Evolutionary conservation across 169 alveolate genomes (phyloP), one percentile per base, ranked within the genome.

Genomic region (Babesia bigemina): DNA sequence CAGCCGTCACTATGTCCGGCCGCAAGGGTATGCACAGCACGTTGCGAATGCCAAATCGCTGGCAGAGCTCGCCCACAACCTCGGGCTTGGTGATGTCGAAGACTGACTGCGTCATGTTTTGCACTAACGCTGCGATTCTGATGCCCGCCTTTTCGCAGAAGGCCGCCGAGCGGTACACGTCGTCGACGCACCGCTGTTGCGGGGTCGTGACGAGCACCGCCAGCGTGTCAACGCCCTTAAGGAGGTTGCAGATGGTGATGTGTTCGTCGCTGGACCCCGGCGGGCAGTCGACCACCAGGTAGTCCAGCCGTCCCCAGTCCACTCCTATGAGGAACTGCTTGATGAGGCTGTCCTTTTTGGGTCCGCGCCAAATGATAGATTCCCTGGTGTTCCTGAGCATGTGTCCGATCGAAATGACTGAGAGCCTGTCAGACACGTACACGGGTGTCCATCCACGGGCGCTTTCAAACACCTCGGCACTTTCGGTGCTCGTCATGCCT

Each of bases 191-290:
- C 36, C 89, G 48, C 24, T 58, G 63, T 44, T 82, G 94, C 26
- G 93, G 94, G 21, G 96, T 95, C 0, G 97, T 94, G 24, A 96
- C 96, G 12, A 96, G 92, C 53, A 96, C 75, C 49, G 96, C 92
- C 17, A n/a, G 11, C 22, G 72, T 49, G 4, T 56, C n/a, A 58
- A 26, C 52, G 26, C 26, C 67, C 81, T 94, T 92, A 49, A 98
- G 92, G 69, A 95, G 95, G 45, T 95, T 85, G 26, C 94, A 95
- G 19, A 98, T 91, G 45, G 98, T 93, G 52, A 98, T 88, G 81
- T 97, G 99, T 66, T 98, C 99, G 86, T 98, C 99, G 29, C 98
- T 94, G n/a, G 99, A 95, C 9, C 97, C 99, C 14, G 99, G 99
- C 4, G 99, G 99, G 14, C 99, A 95, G 85, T 97, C 99, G 48